These are phyloP conservation scores for Gossypium laxum DNA, from an alignment of 441 rosid species.

Conservation along the genomic window DNA sequence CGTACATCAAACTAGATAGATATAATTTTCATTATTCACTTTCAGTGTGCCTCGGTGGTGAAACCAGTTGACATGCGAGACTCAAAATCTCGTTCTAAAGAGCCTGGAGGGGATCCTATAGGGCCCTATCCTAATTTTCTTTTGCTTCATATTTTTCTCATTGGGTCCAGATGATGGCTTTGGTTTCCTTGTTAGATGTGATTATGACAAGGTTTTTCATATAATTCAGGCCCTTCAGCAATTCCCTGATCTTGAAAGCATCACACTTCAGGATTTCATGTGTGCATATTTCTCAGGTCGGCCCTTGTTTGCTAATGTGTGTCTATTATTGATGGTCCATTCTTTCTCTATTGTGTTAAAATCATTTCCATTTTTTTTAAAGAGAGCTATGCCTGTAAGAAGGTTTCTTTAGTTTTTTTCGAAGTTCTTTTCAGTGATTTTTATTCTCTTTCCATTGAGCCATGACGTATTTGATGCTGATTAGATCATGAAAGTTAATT, in stretches of 20 bases:
- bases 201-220: slow-evolving; percentile 1
- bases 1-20: background rate
- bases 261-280: slow-evolving; percentile 52
- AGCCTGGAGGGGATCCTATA: background rate
- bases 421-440: background rate
- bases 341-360: background rate
- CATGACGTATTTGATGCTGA: background rate
- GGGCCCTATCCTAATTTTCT: background rate
- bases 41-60: background rate
- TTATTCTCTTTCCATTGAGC: background rate
- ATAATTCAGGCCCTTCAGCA: slow-evolving; percentile 38
- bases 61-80: background rate
- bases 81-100: background rate
- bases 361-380: background rate
- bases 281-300: slow-evolving; percentile 68
- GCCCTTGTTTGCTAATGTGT: slow-evolving; percentile 18
- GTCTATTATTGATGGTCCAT: background rate
- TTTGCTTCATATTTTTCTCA: background rate
- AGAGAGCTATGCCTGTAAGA: background rate
- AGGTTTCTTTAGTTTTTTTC: background rate
- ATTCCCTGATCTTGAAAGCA: slow-evolving; percentile 24
- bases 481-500: background rate
- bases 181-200: slow-evolving; percentile 2
- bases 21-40: background rate
- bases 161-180: background rate